Conservation (phyloP, 805 yeast species). For the Zygosaccharomyces pseudorouxii region DNA sequence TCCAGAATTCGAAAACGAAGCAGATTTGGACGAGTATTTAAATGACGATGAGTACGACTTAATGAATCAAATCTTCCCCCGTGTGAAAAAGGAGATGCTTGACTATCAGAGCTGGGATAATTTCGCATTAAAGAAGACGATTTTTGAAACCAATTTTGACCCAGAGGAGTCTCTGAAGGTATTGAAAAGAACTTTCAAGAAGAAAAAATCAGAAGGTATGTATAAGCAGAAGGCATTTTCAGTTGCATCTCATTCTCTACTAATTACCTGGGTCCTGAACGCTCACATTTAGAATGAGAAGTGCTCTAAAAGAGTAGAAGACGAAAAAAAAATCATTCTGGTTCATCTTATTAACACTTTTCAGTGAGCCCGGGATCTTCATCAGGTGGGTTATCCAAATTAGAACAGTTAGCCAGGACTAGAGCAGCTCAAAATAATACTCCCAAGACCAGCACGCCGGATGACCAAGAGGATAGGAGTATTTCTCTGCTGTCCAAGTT, state of each 20-base stretch:
- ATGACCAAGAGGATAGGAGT: conserved; percentile 6
- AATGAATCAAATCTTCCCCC: conserved; percentile 45
- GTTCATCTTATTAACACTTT: conserved; percentile 12
- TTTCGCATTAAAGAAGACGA: conserved; percentile 45
- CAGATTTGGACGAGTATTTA: conserved; percentile 36
- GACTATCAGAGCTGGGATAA: conserved; percentile 43
- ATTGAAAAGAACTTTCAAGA: conserved; percentile 27
- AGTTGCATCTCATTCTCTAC: conserved; percentile 7
- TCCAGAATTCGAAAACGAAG: conserved; percentile 37
- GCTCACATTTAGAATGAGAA: conserved; percentile 4
- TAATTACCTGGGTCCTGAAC: conserved; percentile 3
- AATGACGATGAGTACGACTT: conserved; percentile 37
- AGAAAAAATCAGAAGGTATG: conserved; percentile 43
- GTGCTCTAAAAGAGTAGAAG: background rate
- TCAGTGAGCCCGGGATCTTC: conserved; percentile 11
- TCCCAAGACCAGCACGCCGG: background rate
- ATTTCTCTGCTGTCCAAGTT: conserved; percentile 11
- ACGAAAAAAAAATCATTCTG: background rate
- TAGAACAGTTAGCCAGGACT: conserved; percentile 16
- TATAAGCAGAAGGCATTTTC: conserved; percentile 23
- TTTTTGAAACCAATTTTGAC: conserved; percentile 50
- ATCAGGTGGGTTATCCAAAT: conserved; percentile 12
- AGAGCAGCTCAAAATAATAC: conserved; percentile 8
- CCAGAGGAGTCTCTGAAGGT: conserved; percentile 44
- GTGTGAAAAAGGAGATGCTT: conserved; percentile 37